Percentiles rank a stretch among this genome's conserved stretches.
phyloP scores from a whole-genome alignment of 805 yeast species.

The Barnettozyma vustinii region DNA sequence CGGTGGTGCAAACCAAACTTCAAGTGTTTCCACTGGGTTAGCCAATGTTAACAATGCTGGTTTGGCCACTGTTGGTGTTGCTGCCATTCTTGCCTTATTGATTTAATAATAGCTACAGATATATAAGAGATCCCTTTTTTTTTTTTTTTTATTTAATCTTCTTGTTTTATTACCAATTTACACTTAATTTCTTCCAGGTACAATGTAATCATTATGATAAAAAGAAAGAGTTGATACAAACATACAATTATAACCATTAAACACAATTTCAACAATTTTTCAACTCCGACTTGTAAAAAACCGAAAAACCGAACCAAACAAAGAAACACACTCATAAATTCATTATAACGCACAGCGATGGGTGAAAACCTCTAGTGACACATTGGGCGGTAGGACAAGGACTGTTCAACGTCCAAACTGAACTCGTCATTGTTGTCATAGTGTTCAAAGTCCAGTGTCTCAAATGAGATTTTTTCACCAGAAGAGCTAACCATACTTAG shows the following conservation, averaged over 20 bases:
- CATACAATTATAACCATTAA: neutral
- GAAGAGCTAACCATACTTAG: conserved; percentile 1
- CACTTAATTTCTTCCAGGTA: neutral
- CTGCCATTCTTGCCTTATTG: conserved; percentile 20
- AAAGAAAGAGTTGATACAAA: neutral
- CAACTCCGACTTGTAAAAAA: neutral
- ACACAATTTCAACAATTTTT: neutral
- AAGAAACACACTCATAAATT: neutral
- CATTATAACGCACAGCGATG: neutral
- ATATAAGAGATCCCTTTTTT: neutral
- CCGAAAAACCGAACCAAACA: neutral
- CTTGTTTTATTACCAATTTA: neutral
- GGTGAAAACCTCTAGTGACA: neutral
- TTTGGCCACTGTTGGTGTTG: conserved; percentile 17
- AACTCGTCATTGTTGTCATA: conserved; percentile 25
- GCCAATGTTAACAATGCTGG: conserved; percentile 16
- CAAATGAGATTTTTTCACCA: conserved; percentile 1
- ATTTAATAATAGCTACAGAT: conserved; percentile 3
- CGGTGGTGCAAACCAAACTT: neutral
- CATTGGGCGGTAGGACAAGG: conserved; percentile 8
- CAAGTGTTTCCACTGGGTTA: conserved; percentile 17
- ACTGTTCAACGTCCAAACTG: conserved; percentile 26
- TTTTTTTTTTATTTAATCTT: neutral
- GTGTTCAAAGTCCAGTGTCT: conserved; percentile 7
- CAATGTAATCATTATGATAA: no score